Conservation (phyloP, 2,329 filamentous ascomycete species). For the Diaporthe helianthi region DNA sequence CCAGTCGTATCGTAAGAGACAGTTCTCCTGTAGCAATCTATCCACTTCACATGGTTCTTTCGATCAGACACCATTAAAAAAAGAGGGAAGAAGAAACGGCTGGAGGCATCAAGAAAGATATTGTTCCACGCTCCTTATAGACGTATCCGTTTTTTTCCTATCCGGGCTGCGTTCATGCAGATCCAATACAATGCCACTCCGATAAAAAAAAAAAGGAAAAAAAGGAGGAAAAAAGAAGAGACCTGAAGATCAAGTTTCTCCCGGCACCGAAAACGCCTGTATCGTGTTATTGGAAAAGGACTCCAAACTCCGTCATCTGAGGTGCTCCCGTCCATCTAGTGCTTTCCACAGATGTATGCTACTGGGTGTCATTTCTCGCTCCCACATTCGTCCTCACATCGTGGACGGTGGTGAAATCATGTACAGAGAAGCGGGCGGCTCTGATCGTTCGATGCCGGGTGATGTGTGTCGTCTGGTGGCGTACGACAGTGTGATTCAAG, state of each 20-base stretch:
- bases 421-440: conserved; percentile 30
- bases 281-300: conserved; percentile 25
- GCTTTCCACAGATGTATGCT: conserved; percentile 16
- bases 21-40: conserved; percentile 12
- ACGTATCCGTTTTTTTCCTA: conserved; percentile 9
- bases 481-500: background rate
- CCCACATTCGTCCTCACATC: conserved; percentile 11
- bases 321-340: conserved; percentile 27
- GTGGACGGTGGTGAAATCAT: conserved; percentile 16
- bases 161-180: conserved; percentile 17
- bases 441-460: conserved; percentile 20
- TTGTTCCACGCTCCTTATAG: conserved; percentile 11
- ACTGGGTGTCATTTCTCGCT: conserved; percentile 12
- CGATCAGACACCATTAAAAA: conserved; percentile 1
- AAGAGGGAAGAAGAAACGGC: background rate
- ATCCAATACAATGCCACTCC: conserved; percentile 30
- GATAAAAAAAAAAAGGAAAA: background rate
- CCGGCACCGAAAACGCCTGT: conserved; percentile 28
- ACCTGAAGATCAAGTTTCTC: conserved; percentile 9
- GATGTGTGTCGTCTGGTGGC: background rate
- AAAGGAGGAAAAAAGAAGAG: conserved; percentile 6
- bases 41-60: conserved; percentile 10
- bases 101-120: background rate
- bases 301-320: conserved; percentile 27
- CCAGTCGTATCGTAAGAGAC: conserved; percentile 24